These are phyloP conservation scores for Chlorella sp. DNA, from an alignment of 139 green algal species.

Conservation along the genomic window DNA sequence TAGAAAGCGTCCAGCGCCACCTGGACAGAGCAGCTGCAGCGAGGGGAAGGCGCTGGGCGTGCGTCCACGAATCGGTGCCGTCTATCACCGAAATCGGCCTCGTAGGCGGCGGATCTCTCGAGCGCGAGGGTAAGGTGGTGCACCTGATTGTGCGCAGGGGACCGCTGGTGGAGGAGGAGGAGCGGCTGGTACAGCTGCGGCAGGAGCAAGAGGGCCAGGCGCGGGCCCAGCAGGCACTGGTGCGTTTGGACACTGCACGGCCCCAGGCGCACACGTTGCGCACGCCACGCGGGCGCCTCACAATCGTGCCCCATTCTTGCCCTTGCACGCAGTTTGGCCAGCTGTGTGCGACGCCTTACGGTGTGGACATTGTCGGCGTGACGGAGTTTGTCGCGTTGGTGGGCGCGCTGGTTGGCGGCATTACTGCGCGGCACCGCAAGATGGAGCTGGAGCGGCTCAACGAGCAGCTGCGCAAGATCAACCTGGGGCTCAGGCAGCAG, in stretches of 20 bases:
- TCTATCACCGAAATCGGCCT: too few relatives aligned
- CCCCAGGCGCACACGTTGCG: too few relatives aligned
- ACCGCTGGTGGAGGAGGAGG: constrained; percentile 68
- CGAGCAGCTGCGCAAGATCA: constrained; percentile 87
- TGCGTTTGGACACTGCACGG: too few relatives aligned
- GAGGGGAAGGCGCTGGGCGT: too few relatives aligned
- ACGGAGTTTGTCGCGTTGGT: constrained; percentile 82
- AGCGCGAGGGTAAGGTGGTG: too few relatives aligned
- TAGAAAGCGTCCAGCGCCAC: too few relatives aligned
- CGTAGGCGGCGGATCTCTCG: too few relatives aligned
- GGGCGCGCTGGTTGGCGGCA: constrained; percentile 40
- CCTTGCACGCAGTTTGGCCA: constrained; percentile 48
- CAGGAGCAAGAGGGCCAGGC: constrained; percentile 58
- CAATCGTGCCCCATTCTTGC: too few relatives aligned
- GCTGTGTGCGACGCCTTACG: constrained; percentile 93
- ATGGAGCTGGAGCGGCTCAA: constrained; percentile 85
- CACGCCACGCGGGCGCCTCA: too few relatives aligned
- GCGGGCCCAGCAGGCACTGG: constrained; percentile 15
- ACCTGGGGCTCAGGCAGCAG: constrained; percentile 82
- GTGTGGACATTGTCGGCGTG: constrained; percentile 95
- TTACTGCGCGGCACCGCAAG: constrained; percentile 75
- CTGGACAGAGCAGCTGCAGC: too few relatives aligned
- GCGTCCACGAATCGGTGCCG: too few relatives aligned
- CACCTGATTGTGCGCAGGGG: too few relatives aligned
- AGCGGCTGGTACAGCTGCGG: constrained; percentile 51